These are phyloP conservation scores for Colletotrichum abscissum DNA, from an alignment of 2,329 filamentous ascomycete species.

Conservation along the genomic window DNA sequence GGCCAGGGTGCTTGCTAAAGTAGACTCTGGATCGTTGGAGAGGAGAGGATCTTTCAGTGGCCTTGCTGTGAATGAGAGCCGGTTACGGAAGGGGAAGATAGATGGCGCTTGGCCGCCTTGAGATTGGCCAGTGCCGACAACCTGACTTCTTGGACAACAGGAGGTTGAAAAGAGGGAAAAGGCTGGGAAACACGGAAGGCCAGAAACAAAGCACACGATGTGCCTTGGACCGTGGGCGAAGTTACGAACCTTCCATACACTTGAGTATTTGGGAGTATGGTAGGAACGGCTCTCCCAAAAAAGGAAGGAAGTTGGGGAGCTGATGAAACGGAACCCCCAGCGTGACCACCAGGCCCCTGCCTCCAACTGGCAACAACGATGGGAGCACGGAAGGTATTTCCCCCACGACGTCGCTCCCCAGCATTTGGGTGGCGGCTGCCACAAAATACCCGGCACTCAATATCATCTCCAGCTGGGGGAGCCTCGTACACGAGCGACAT, in stretches of 20 bases:
- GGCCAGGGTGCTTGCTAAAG: not conserved
- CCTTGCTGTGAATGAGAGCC: not conserved
- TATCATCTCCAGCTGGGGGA: constrained; percentile 7
- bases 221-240: not conserved
- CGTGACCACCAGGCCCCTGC: constrained; percentile 12
- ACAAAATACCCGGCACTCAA: constrained; percentile 6
- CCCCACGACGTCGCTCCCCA: constrained; percentile 20
- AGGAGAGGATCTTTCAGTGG: not conserved
- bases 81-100: not conserved
- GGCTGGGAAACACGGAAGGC: too few relatives aligned
- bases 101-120: not conserved
- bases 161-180: too few relatives aligned
- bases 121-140: not conserved
- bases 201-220: not conserved
- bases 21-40: not conserved
- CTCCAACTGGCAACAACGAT: not conserved
- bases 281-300: not conserved
- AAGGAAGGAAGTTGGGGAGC: constrained; percentile 14
- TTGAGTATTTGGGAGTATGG: not conserved
- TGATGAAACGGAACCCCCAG: constrained; percentile 26
- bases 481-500: constrained; percentile 3
- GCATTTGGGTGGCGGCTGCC: constrained; percentile 20
- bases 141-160: not conserved
- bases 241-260: not conserved
- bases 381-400: not conserved